These are phyloP conservation scores for Teunomyces tritomae DNA, from an alignment of 805 yeast genomes.

Conservation along the genomic window DNA sequence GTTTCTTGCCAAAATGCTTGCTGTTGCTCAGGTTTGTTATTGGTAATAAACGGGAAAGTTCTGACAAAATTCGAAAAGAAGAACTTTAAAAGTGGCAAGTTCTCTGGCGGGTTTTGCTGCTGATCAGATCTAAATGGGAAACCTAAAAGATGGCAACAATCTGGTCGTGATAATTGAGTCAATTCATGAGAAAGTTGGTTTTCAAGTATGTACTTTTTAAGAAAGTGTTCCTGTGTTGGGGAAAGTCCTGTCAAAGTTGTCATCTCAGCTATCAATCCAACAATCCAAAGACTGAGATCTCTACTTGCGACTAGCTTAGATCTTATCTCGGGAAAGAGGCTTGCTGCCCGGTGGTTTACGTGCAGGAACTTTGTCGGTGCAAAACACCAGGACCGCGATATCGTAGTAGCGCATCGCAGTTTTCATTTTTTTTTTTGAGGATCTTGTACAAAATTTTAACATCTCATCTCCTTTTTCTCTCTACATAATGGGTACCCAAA, in stretches of 20 bases:
- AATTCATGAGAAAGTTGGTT: constrained; percentile 64
- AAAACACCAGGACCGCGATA: background rate
- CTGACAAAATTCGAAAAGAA: constrained; percentile 60
- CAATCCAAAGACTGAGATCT: background rate
- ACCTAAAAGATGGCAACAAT: constrained; percentile 70
- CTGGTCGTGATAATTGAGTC: constrained; percentile 52
- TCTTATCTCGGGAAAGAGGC: background rate
- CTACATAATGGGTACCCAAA: constrained; percentile 78
- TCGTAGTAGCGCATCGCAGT: background rate
- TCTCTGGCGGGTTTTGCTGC: constrained; percentile 17
- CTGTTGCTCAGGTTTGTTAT: constrained; percentile 46
- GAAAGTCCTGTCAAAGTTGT: constrained; percentile 1
- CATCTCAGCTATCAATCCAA: background rate
- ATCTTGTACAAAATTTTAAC: constrained; percentile 6
- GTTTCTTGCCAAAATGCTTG: constrained; percentile 67
- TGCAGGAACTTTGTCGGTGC: background rate
- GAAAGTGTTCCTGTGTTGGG: constrained; percentile 78
- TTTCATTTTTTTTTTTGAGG: background rate
- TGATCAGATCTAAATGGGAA: constrained; percentile 61
- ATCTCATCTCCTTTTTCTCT: constrained; percentile 3
- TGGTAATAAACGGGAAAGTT: constrained; percentile 73
- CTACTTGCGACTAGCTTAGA: background rate
- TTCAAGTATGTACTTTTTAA: constrained; percentile 76
- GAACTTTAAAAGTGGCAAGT: constrained; percentile 66
- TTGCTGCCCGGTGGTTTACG: background rate